Conservation (phyloP, 257 asterid genomes). For the Przewalskia tangutica region DNA sequence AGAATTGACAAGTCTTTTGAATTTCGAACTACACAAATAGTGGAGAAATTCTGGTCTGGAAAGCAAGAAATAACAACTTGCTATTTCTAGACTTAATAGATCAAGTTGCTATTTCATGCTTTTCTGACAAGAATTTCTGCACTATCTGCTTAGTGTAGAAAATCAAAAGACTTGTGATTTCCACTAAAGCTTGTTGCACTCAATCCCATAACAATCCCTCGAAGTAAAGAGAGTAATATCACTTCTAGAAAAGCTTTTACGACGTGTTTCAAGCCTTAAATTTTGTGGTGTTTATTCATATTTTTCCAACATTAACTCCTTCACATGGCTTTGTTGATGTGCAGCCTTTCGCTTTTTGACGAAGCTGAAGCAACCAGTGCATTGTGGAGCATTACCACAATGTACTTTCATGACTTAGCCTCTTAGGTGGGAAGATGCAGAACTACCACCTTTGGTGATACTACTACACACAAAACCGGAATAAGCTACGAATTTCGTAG, state of each 20-base stretch:
- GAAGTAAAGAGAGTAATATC: background rate
- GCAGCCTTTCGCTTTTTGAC: background rate
- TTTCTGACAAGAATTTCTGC: background rate
- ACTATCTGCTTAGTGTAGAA: background rate
- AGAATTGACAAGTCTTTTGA: background rate
- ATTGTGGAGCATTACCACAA: background rate
- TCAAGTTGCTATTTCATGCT: background rate
- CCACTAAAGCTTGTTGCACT: background rate
- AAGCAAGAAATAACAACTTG: background rate
- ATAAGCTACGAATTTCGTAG: no score
- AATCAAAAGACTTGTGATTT: background rate
- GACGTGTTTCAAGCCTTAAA: background rate
- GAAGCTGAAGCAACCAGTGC: background rate
- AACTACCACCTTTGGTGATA: background rate
- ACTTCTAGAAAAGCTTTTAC: background rate
- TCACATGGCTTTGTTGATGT: background rate
- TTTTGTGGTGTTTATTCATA: background rate
- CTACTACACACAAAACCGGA: no score
- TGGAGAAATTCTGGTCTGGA: background rate
- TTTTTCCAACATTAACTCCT: background rate
- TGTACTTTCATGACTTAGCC: background rate
- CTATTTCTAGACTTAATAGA: background rate
- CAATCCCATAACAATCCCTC: background rate
- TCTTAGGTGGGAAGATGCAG: background rate
- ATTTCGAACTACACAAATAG: background rate